Evolutionary conservation across 768 basidiomycete species (phyloP).

Genomic region (Kondoa subrosea): DNA sequence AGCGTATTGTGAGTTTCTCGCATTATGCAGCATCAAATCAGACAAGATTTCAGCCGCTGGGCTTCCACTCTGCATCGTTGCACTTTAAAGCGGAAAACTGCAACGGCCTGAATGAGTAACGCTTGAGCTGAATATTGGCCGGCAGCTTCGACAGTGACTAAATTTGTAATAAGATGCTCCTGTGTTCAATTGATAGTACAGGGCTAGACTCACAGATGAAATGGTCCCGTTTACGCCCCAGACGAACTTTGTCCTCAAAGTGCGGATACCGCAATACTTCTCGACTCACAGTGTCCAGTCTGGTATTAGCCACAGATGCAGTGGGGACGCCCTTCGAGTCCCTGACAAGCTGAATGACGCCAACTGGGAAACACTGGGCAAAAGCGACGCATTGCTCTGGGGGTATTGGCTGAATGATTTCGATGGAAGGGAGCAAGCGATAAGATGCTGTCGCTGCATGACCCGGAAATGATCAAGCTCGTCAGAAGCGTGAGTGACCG

Average conservation of each 20-base stretch:
- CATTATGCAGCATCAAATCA: too few species aligned
- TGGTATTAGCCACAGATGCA: conserved; percentile 40
- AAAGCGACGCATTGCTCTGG: conserved; percentile 64
- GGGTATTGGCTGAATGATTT: conserved; percentile 55
- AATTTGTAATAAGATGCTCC: background rate
- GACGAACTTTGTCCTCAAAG: conserved; percentile 63
- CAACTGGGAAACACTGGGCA: conserved; percentile 64
- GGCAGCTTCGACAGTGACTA: conserved; percentile 80
- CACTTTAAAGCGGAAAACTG: too few species aligned
- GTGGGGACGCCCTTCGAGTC: conserved; percentile 42
- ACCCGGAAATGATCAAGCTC: background rate
- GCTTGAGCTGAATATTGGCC: conserved; percentile 72
- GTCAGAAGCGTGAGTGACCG: background rate
- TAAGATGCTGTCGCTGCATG: conserved; percentile 78
- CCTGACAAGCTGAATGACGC: conserved; percentile 33
- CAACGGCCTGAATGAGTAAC: conserved; percentile 40
- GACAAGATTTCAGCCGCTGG: too few species aligned
- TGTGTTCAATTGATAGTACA: background rate
- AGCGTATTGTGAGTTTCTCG: too few species aligned
- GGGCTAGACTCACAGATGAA: conserved; percentile 59
- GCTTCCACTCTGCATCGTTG: too few species aligned
- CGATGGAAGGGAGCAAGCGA: conserved; percentile 70
- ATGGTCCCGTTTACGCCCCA: conserved; percentile 73
- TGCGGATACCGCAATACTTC: conserved; percentile 86
- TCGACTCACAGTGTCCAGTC: conserved; percentile 74